Percentiles rank a stretch among this genome's conserved stretches.
Conservation (phyloP, 306 rosid genomes). For the Cucumis sativus region DNA sequence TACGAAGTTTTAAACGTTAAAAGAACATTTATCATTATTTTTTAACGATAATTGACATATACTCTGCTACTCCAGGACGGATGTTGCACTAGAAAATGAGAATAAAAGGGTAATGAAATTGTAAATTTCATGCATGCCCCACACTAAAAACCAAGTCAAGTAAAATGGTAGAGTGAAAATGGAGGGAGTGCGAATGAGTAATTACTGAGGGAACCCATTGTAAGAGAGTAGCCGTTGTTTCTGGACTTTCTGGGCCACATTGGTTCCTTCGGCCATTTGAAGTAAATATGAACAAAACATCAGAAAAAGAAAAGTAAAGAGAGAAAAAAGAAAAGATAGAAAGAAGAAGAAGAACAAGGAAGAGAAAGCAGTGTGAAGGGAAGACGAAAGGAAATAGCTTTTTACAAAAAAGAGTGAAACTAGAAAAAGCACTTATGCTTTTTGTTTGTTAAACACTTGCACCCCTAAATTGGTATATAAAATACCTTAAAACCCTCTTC, state of each 20-base stretch:
- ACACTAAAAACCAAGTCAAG: neutral
- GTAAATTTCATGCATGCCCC: neutral
- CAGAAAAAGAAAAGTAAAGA: conserved; percentile 23
- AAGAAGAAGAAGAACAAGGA: neutral
- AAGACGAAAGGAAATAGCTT: neutral
- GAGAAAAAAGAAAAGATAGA: conserved; percentile 3
- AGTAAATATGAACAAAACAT: conserved; percentile 20
- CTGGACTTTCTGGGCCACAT: conserved; percentile 2
- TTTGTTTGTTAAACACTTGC: conserved; percentile 18
- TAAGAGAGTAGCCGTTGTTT: conserved; percentile 12
- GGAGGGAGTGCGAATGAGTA: neutral
- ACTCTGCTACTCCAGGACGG: too few relatives aligned
- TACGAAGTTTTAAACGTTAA: too few relatives aligned
- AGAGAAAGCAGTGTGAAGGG: conserved; percentile 7
- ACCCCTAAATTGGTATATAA: conserved; percentile 37
- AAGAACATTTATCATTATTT: too few relatives aligned
- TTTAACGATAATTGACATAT: too few relatives aligned
- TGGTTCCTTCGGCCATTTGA: neutral
- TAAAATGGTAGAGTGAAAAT: neutral
- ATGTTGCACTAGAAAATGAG: too few relatives aligned
- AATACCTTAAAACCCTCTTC: conserved; percentile 26
- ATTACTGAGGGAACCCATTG: neutral
- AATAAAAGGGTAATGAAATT: neutral
- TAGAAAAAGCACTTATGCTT: conserved; percentile 44
- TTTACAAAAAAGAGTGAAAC: conserved; percentile 23